These are phyloP conservation scores for Macadamia integrifolia DNA, from an alignment of 164 flowering plant genomes.

Conservation along the genomic window DNA sequence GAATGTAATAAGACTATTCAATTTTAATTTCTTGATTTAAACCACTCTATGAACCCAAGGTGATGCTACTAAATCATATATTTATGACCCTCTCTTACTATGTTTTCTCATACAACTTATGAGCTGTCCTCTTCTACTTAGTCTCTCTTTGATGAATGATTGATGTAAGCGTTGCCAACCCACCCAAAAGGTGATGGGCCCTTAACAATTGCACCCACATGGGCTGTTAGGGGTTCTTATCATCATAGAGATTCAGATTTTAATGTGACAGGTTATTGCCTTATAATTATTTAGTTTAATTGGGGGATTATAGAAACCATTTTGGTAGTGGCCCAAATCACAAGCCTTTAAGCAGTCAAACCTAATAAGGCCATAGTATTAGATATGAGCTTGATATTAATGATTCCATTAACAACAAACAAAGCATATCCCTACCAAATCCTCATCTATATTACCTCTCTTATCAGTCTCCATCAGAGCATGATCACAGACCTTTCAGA, in stretches of 20 bases:
- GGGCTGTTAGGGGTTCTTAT: slow-evolving; percentile 13
- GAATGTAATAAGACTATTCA: too few species aligned
- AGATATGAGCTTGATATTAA: background rate
- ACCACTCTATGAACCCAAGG: too few species aligned
- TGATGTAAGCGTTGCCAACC: background rate
- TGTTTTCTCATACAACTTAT: background rate
- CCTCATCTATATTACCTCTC: too few species aligned
- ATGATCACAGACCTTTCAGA: too few species aligned
- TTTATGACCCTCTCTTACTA: too few species aligned
- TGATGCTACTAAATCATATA: too few species aligned
- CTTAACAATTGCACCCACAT: slow-evolving; percentile 10
- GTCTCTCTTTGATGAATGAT: background rate
- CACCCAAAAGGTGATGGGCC: slow-evolving; percentile 1
- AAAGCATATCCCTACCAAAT: too few species aligned
- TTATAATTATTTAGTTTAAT: slow-evolving; percentile 1
- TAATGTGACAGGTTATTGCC: slow-evolving; percentile 4
- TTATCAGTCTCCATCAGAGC: too few species aligned
- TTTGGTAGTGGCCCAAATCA: background rate
- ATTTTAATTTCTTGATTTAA: too few species aligned
- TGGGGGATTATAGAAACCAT: background rate
- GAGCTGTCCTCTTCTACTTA: background rate
- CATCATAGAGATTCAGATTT: background rate
- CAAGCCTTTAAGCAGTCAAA: background rate
- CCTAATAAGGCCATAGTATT: background rate
- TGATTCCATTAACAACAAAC: background rate